Evolutionary conservation across 2,329 filamentous ascomycete species (phyloP).

Genomic region (Septoria petroselini): DNA sequence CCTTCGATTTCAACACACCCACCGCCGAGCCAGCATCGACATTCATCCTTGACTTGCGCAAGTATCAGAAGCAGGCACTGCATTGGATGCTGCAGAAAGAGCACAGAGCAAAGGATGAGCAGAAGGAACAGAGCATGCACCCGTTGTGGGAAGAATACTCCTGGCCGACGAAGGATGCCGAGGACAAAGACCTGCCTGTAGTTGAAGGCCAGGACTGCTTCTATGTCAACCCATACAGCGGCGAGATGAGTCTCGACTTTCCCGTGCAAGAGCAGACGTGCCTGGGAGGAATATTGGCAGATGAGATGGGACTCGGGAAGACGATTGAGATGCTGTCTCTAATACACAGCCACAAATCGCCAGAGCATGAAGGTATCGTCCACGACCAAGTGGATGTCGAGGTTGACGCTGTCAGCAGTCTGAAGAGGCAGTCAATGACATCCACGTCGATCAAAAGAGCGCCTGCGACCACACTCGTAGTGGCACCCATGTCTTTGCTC

Average conservation of each 20-base stretch:
- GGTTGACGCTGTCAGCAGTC: conserved; percentile 53
- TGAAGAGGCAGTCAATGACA: conserved; percentile 61
- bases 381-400: conserved; percentile 28
- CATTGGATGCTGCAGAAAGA: conserved; percentile 98
- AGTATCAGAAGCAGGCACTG: conserved; percentile 92
- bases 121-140: conserved; percentile 80
- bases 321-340: conserved; percentile 98
- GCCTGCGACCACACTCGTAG: conserved; percentile 84
- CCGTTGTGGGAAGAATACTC: conserved; percentile 94
- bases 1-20: conserved; percentile 90
- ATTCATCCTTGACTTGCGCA: conserved; percentile 78
- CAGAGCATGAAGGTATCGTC: conserved; percentile 33
- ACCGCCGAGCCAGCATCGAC: conserved; percentile 77
- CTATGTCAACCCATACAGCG: conserved; percentile 96
- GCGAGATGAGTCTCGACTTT: conserved; percentile 86
- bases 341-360: conserved; percentile 74
- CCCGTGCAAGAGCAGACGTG: conserved; percentile 93
- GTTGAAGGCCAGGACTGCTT: conserved; percentile 69
- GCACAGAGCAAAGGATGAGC: conserved; percentile 66
- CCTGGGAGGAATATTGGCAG: conserved; percentile 85
- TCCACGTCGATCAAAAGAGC: conserved; percentile 62
- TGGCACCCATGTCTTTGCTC: conserved; percentile 97
- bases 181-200: conserved; percentile 69
- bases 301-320: conserved; percentile 97
- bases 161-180: conserved; percentile 84